Evolutionary conservation across 345 rosid genomes (phyloP).

Genomic region (Raphanus raphanistrum): DNA sequence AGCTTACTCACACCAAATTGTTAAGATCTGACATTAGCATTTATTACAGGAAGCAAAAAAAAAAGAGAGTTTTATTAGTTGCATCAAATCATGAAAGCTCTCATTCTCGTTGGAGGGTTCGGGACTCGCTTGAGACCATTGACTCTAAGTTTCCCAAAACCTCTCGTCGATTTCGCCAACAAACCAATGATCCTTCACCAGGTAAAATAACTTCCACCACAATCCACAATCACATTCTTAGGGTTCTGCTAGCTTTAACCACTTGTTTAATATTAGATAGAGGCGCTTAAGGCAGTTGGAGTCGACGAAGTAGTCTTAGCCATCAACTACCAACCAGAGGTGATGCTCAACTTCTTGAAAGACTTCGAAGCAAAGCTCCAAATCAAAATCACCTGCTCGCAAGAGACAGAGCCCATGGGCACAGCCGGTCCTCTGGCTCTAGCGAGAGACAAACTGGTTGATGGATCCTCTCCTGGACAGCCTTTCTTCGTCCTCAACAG

Average conservation of each 20-base stretch:
- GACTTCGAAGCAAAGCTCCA: constrained; percentile 85
- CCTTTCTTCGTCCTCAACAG: constrained; percentile 99
- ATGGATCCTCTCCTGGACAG: constrained; percentile 58
- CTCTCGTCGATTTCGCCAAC: constrained; percentile 96
- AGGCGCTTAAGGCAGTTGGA: constrained; percentile 94
- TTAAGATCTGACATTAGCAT: constrained; percentile 9
- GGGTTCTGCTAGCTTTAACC: not conserved
- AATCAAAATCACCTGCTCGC: constrained; percentile 91
- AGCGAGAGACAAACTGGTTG: constrained; percentile 87
- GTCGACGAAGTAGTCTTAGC: constrained; percentile 97
- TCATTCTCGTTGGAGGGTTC: constrained; percentile 98
- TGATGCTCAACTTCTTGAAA: constrained; percentile 91
- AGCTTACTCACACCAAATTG: too few relatives aligned
- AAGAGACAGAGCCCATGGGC: constrained; percentile 98
- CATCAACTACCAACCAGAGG: constrained; percentile 97
- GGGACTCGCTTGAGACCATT: constrained; percentile 97
- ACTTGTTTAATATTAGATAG: constrained; percentile 50
- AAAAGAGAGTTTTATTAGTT: constrained; percentile 20
- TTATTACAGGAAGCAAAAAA: constrained; percentile 36
- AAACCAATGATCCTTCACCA: constrained; percentile 99
- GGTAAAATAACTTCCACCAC: constrained; percentile 43
- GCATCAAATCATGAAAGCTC: constrained; percentile 76
- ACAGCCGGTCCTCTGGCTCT: constrained; percentile 98
- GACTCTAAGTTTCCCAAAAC: constrained; percentile 97
- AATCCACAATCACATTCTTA: not conserved